Conservation (phyloP, 805 yeast genomes). For the Nakazawaea siamensis region DNA sequence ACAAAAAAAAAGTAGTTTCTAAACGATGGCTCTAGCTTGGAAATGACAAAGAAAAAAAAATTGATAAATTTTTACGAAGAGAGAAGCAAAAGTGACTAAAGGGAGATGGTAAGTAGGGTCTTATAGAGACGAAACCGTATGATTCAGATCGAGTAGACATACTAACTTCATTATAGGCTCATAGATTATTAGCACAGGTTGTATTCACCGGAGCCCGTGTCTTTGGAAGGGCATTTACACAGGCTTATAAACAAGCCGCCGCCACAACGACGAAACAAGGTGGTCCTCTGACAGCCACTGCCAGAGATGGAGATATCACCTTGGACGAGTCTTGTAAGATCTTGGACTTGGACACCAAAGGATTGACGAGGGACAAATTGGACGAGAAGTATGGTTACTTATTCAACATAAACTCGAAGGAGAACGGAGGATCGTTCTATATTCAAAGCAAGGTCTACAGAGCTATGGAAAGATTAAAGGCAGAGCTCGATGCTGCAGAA, state of each 20-base stretch:
- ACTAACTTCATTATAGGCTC: slow-evolving; percentile 50
- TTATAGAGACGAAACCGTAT: not conserved
- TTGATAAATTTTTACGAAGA: not conserved
- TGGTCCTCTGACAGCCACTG: slow-evolving; percentile 34
- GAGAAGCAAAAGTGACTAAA: not conserved
- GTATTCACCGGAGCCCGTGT: slow-evolving; percentile 92
- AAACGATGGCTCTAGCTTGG: not conserved
- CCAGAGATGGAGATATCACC: slow-evolving; percentile 69
- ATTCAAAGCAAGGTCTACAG: slow-evolving; percentile 87
- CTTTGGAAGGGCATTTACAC: slow-evolving; percentile 92
- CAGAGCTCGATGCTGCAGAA: slow-evolving; percentile 59
- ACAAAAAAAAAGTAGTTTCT: not conserved
- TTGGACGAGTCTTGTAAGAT: slow-evolving; percentile 90
- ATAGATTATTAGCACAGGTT: slow-evolving; percentile 83
- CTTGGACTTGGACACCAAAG: slow-evolving; percentile 62
- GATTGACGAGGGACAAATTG: slow-evolving; percentile 47
- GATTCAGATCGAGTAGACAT: not conserved
- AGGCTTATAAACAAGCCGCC: slow-evolving; percentile 95
- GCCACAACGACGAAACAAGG: slow-evolving; percentile 79
- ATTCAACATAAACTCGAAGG: slow-evolving; percentile 84
- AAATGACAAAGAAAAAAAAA: not conserved
- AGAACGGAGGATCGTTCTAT: slow-evolving; percentile 93
- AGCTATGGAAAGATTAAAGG: slow-evolving; percentile 85
- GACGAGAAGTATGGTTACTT: slow-evolving; percentile 70
- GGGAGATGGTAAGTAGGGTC: slow-evolving; percentile 1